These are phyloP conservation scores for Vitis hybrid DNA, from an alignment of 177 flowering plant species.

Conservation along the genomic window DNA sequence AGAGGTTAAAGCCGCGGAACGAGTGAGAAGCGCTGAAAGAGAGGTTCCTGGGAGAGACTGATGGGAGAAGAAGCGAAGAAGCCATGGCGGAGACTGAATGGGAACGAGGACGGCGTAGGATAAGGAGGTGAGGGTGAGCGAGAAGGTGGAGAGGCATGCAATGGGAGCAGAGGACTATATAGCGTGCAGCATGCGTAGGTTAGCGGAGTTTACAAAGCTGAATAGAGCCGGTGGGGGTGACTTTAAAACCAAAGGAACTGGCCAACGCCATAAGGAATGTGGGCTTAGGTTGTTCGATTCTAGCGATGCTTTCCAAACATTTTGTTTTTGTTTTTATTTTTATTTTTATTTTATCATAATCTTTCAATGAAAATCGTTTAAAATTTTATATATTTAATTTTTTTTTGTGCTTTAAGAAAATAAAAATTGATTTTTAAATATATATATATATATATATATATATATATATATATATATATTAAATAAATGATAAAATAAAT, in stretches of 20 bases:
- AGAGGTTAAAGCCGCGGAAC: conserved; percentile 13
- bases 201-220: conserved; percentile 42
- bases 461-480: no score
- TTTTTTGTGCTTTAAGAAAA: no score
- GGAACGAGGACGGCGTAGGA: conserved; percentile 15
- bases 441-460: no score
- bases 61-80: conserved; percentile 25
- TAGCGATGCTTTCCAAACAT: no score
- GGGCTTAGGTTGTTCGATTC: no score
- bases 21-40: conserved; percentile 15
- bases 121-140: conserved; percentile 14
- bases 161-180: not conserved
- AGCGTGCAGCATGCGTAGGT: not conserved
- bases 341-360: accelerated
- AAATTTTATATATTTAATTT: no score
- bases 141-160: conserved; percentile 15
- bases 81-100: conserved; percentile 16
- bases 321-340: no score
- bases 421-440: no score
- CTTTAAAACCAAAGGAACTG: conserved; percentile 5
- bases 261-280: not conserved
- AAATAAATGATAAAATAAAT: no score
- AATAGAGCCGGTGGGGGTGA: conserved; percentile 3
- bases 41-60: conserved; percentile 25
- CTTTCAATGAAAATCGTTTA: no score